Percentiles rank a stretch among this genome's conserved stretches.
Evolutionary conservation across 306 rosid species (phyloP).

Genomic region (Ceratonia siliqua): DNA sequence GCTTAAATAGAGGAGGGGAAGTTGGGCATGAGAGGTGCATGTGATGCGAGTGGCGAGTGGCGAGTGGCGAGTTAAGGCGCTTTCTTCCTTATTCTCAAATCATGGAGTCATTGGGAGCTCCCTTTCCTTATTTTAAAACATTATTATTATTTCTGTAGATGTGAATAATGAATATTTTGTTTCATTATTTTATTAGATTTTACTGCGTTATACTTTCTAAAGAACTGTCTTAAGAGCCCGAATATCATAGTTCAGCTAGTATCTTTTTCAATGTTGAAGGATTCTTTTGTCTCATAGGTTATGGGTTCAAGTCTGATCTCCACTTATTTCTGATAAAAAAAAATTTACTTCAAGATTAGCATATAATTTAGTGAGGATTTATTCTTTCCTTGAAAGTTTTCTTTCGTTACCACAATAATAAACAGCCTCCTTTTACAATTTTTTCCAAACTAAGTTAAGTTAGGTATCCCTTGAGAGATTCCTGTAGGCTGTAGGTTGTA

Average conservation of each 20-base stretch:
- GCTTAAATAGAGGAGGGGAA: slow-evolving; percentile 58
- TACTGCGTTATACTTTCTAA: slow-evolving; percentile 28
- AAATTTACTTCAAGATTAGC: slow-evolving; percentile 35
- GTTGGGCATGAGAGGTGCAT: slow-evolving; percentile 45
- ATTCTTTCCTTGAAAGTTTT: slow-evolving; percentile 36
- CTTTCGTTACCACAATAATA: slow-evolving; percentile 32
- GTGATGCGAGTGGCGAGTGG: slow-evolving; percentile 52
- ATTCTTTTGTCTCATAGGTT: no score
- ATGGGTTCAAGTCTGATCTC: no score
- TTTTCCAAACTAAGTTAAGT: not conserved
- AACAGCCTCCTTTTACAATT: not conserved
- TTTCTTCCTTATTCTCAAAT: slow-evolving; percentile 44
- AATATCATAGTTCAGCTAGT: no score
- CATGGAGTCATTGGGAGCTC: slow-evolving; percentile 29
- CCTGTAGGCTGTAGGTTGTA: no score
- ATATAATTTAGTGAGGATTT: slow-evolving; percentile 32
- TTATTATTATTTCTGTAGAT: slow-evolving; percentile 1
- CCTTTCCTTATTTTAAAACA: slow-evolving; percentile 17
- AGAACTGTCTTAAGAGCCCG: no score
- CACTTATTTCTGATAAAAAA: no score
- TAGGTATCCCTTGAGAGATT: slow-evolving; percentile 26
- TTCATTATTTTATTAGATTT: slow-evolving; percentile 58
- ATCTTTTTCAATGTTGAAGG: no score
- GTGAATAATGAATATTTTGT: slow-evolving; percentile 12
- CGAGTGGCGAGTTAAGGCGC: slow-evolving; percentile 38